A percentile compares a stretch with the other conserved stretches of the same genome.
Evolutionary conservation across 2,329 filamentous ascomycete genomes (phyloP).

Genomic region (Drechslerella coelobrocha): DNA sequence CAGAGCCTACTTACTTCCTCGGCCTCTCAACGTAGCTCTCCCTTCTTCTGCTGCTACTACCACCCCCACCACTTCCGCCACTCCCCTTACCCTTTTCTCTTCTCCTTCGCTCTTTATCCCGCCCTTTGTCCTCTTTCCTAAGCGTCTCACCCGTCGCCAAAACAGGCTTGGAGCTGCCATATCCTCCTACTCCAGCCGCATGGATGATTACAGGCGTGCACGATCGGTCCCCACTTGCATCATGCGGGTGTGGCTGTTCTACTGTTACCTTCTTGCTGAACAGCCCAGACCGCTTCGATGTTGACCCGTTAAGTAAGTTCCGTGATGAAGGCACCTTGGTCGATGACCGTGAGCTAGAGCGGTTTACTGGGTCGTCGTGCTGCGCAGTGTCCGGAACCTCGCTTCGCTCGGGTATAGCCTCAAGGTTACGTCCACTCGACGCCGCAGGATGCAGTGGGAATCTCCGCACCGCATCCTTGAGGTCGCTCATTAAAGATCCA

Average conservation of each 20-base stretch:
- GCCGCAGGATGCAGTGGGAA: slow-evolving; percentile 22
- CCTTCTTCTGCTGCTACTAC: slow-evolving; percentile 16
- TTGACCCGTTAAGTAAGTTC: slow-evolving; percentile 28
- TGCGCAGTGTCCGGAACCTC: slow-evolving; percentile 22
- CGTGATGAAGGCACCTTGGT: slow-evolving; percentile 21
- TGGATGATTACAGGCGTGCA: slow-evolving; percentile 39
- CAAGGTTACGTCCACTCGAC: slow-evolving; percentile 29
- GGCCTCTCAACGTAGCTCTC: slow-evolving; percentile 34
- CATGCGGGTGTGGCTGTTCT: slow-evolving; percentile 8
- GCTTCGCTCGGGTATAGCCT: slow-evolving; percentile 30
- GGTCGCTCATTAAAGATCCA: slow-evolving; percentile 21
- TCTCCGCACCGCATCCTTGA: slow-evolving; percentile 32
- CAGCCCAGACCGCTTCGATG: slow-evolving; percentile 36
- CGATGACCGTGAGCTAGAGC: slow-evolving; percentile 29
- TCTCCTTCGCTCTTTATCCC: slow-evolving; percentile 24
- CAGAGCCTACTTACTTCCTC: slow-evolving; percentile 20
- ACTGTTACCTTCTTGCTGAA: slow-evolving; percentile 40
- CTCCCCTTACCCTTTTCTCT: slow-evolving; percentile 18
- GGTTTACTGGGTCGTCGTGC: slow-evolving; percentile 26
- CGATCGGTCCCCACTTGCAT: slow-evolving; percentile 17
- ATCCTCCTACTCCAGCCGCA: slow-evolving; percentile 27
- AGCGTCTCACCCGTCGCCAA: slow-evolving; percentile 20
- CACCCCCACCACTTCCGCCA: slow-evolving; percentile 28
- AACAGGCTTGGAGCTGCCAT: slow-evolving; percentile 40
- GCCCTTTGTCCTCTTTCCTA: slow-evolving; percentile 23